These are phyloP conservation scores for Helminthosporium solani DNA, from an alignment of 2,329 filamentous ascomycete genomes.

Conservation along the genomic window DNA sequence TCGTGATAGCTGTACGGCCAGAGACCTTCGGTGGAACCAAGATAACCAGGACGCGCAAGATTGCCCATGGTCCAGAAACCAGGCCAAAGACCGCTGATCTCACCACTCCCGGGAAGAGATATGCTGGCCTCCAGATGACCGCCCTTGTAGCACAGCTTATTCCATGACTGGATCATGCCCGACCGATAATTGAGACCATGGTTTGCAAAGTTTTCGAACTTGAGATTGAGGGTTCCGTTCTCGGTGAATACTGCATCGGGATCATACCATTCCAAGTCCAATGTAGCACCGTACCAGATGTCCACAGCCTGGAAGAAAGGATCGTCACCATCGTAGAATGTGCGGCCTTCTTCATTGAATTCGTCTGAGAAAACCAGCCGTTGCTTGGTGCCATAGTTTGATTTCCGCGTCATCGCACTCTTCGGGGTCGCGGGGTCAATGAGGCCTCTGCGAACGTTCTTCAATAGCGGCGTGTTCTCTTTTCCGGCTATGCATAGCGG, in stretches of 20 bases:
- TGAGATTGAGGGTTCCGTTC: slow-evolving; percentile 63
- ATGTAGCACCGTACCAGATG: slow-evolving; percentile 71
- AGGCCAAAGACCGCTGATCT: slow-evolving; percentile 70
- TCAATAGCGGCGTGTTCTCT: slow-evolving; percentile 52
- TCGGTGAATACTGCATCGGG: slow-evolving; percentile 65
- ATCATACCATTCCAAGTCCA: slow-evolving; percentile 72
- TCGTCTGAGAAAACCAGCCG: slow-evolving; percentile 72
- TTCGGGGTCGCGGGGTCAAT: slow-evolving; percentile 69
- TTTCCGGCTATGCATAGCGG: slow-evolving; percentile 54
- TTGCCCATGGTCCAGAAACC: slow-evolving; percentile 78
- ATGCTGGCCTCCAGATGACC: slow-evolving; percentile 70
- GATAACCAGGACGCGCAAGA: slow-evolving; percentile 67
- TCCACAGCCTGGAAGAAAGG: slow-evolving; percentile 68
- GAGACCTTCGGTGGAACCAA: slow-evolving; percentile 68
- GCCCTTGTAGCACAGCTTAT: slow-evolving; percentile 71
- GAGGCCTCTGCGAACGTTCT: slow-evolving; percentile 61
- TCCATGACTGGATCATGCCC: slow-evolving; percentile 75
- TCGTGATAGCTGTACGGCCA: slow-evolving; percentile 75
- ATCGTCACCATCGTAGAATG: slow-evolving; percentile 71
- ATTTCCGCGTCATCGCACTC: slow-evolving; percentile 56
- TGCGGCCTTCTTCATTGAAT: slow-evolving; percentile 66
- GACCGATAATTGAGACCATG: slow-evolving; percentile 68
- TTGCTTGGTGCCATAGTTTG: slow-evolving; percentile 61
- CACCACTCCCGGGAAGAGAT: slow-evolving; percentile 66
- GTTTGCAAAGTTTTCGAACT: slow-evolving; percentile 65